These are phyloP conservation scores for Phaeosphaeria sp. DNA, from an alignment of 2,329 filamentous ascomycete genomes.

Conservation along the genomic window DNA sequence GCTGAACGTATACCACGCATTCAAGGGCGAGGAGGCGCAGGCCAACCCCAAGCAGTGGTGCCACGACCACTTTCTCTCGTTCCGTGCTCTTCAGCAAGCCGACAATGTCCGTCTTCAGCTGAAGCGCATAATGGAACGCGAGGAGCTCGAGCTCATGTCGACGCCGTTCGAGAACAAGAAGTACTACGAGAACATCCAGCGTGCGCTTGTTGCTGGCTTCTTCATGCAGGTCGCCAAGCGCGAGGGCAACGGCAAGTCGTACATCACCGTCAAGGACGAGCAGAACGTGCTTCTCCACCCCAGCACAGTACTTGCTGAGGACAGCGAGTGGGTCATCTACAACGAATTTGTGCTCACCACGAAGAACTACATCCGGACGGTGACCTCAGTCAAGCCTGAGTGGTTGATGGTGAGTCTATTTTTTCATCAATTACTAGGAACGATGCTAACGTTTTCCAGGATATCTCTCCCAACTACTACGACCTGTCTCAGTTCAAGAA, in stretches of 20 bases:
- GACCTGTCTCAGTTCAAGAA: conserved; percentile 82
- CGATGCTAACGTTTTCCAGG: conserved; percentile 58
- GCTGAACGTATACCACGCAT: conserved; percentile 97
- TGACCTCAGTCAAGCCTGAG: conserved; percentile 89
- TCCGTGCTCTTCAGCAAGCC: conserved; percentile 85
- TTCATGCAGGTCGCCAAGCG: conserved; percentile 99
- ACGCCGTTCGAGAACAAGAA: conserved; percentile 94
- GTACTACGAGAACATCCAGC: conserved; percentile 97
- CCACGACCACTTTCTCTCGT: conserved; percentile 93
- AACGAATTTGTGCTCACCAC: conserved; percentile 98
- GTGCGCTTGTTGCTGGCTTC: conserved; percentile 90
- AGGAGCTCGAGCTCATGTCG: conserved; percentile 83
- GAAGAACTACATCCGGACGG: conserved; percentile 96
- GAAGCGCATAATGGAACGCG: conserved; percentile 94
- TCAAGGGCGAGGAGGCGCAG: conserved; percentile 77
- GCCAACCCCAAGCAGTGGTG: conserved; percentile 89
- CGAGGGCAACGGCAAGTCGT: conserved; percentile 85
- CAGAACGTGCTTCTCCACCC: conserved; percentile 93
- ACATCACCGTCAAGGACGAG: conserved; percentile 95
- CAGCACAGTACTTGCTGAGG: conserved; percentile 84
- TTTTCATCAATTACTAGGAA: too few relatives aligned
- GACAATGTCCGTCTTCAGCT: conserved; percentile 94
- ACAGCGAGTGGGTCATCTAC: conserved; percentile 96
- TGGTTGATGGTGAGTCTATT: conserved; percentile 79
- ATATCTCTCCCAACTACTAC: conserved; percentile 94